Base-by-base conservation (phyloP, 805 yeast species). In the Yamadazyma nakazawae region DNA sequence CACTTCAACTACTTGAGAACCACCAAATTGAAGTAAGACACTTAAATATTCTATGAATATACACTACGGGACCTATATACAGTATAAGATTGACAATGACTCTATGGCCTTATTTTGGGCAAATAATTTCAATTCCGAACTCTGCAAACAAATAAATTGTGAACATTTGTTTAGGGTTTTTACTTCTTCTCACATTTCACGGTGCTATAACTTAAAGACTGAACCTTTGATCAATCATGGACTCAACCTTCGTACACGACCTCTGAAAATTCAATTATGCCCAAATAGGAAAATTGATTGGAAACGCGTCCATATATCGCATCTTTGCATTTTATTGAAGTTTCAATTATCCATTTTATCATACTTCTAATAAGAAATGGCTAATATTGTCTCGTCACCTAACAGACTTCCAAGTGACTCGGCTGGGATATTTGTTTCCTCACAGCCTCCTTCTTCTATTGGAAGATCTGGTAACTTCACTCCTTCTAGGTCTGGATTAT, bases 1-100 rank as follows among this genome's bases (percentile, higher is more conserved):
- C 83, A 89, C 67, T 89, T 88, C 78, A 95, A 96, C 53, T 90
- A 90, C 81, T 79, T 90, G 70, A 85, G 96, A 73, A 71, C 72
- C 63, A 72, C 76, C 52, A 74, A 74, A 42, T 72, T 72, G 61
- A 72, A 71, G 62, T 39, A 30, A 30, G 13, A 34, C n/a, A 34
- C 19, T 34, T 17, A 34, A 11, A 34, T 34, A 34, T 17, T 16
- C 17, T 14, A n/a, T 11, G 12, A 16, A 34, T 34, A 34, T 14
- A 34, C 19, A 34, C 24, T 10, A 24, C 24, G 7, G 24, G 24
- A 21, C 24, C 24, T 35, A 18, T 9, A 35, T 18, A 14, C 6
- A 17, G 26, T 24, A 2, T 25, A 19, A 34, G 24, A 24, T 8
- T 31, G 5, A 5, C 7, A 7, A 21, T 21, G 24, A 21, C 24